phyloP scores from a whole-genome alignment of 225 moss, liverwort and hornwort genomes.

The Polytrichum formosum region DNA sequence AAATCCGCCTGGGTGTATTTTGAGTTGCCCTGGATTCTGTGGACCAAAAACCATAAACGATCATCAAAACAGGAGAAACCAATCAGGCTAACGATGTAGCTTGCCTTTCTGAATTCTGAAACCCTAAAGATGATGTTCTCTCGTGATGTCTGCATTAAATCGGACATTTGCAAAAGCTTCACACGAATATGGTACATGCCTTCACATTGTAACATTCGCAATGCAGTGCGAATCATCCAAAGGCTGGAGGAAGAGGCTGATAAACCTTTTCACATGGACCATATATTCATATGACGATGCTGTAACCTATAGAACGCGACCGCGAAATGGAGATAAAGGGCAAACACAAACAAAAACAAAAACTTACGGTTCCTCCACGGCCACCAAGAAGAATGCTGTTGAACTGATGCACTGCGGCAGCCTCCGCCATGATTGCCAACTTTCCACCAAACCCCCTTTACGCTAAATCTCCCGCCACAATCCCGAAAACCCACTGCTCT shows the following conservation, averaged over 20 bases:
- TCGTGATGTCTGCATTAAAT: background rate
- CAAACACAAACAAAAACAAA: constrained; percentile 14
- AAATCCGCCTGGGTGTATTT: constrained; percentile 84
- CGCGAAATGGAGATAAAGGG: background rate
- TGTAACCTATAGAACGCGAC: background rate
- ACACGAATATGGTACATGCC: background rate
- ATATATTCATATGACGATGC: too few relatives aligned
- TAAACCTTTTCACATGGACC: too few relatives aligned
- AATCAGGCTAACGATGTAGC: background rate
- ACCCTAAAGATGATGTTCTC: background rate
- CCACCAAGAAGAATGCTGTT: constrained; percentile 86
- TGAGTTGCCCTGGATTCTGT: constrained; percentile 89
- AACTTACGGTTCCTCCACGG: constrained; percentile 55
- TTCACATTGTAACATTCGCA: background rate
- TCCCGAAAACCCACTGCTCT: too few relatives aligned
- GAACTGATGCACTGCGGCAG: constrained; percentile 70
- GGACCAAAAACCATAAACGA: background rate
- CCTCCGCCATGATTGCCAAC: constrained; percentile 50
- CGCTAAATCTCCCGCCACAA: too few relatives aligned
- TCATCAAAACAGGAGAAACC: background rate
- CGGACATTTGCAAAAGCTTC: background rate
- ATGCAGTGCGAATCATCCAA: too few relatives aligned
- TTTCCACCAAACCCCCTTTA: too few relatives aligned
- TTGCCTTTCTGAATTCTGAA: background rate
- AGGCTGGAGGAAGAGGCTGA: too few relatives aligned